Evolutionary conservation across 352 stramenopile species (phyloP).

Genomic region (Pythium aquatile): DNA sequence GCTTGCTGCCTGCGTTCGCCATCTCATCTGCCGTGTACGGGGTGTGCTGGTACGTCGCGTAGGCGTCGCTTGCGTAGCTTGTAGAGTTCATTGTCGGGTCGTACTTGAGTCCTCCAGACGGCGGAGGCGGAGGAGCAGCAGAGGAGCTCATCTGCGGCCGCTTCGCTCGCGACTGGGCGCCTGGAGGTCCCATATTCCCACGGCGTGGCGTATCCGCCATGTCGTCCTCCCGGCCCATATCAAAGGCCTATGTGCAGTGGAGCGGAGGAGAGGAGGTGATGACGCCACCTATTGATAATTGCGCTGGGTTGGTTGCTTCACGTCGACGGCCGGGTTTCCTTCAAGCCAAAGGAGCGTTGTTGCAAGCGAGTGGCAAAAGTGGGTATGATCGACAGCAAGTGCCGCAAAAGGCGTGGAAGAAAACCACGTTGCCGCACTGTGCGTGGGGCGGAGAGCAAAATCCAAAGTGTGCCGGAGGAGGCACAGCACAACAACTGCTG

Average conservation of each 20-base stretch:
- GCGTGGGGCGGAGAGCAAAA: conserved; percentile 34
- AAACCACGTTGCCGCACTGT: neutral
- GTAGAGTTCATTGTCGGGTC: conserved; percentile 14
- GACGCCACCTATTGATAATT: conserved; percentile 8
- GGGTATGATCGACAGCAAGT: conserved; percentile 13
- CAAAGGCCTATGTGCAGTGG: neutral
- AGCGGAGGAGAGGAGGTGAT: neutral
- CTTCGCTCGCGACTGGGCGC: neutral
- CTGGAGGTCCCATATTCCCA: neutral
- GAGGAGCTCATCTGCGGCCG: neutral
- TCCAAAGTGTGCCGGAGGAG: conserved; percentile 36
- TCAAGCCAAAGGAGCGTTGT: conserved; percentile 7
- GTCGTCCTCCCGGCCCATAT: conserved; percentile 29
- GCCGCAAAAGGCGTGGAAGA: conserved; percentile 12
- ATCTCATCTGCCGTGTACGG: neutral
- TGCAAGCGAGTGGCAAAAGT: conserved; percentile 24
- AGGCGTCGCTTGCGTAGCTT: conserved; percentile 3
- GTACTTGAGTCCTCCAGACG: conserved; percentile 19
- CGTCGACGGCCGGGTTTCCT: conserved; percentile 9
- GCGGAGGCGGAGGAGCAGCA: neutral
- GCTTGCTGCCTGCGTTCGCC: conserved; percentile 27
- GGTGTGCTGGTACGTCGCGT: conserved; percentile 6
- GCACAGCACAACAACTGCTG: conserved; percentile 8
- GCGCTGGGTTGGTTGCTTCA: conserved; percentile 5
- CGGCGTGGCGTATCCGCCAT: conserved; percentile 14